Evolutionary conservation across 2,329 filamentous ascomycete genomes (phyloP).

Genomic region (Epichloe typhina): DNA sequence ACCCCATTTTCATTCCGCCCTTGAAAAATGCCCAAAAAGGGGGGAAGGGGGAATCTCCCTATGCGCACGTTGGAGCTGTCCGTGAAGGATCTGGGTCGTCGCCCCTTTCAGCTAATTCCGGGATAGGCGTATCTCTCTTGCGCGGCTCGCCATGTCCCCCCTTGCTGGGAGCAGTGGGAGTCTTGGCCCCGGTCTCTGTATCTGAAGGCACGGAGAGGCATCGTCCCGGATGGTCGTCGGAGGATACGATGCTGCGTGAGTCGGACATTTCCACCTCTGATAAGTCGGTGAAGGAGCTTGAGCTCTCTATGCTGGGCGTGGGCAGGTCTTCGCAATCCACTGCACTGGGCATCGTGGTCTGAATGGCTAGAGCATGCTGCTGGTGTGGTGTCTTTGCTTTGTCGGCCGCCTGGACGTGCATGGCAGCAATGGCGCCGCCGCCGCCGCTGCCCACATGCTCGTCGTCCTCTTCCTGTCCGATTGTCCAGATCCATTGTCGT

Average conservation of each 20-base stretch:
- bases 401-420: conserved; percentile 17
- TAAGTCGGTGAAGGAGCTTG: conserved; percentile 16
- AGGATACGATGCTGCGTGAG: conserved; percentile 25
- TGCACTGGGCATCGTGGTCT: conserved; percentile 4
- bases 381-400: neutral
- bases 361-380: neutral
- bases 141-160: neutral
- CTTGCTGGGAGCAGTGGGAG: conserved; percentile 21
- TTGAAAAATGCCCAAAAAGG: neutral
- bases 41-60: too few species aligned
- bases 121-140: conserved; percentile 14
- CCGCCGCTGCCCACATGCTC: conserved; percentile 25
- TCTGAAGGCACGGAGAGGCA: conserved; percentile 9
- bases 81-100: neutral
- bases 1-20: too few species aligned
- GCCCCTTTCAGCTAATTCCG: conserved; percentile 9
- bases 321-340: conserved; percentile 18
- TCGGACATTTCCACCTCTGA: conserved; percentile 40
- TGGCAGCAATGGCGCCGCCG: conserved; percentile 27
- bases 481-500: conserved; percentile 53
- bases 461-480: conserved; percentile 38
- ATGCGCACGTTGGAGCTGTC: neutral
- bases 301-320: conserved; percentile 29
- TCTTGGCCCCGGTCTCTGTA: conserved; percentile 24
- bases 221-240: conserved; percentile 17